Evolutionary conservation across 179 eudicot genomes (phyloP).

Genomic region (Beta corolliflora): DNA sequence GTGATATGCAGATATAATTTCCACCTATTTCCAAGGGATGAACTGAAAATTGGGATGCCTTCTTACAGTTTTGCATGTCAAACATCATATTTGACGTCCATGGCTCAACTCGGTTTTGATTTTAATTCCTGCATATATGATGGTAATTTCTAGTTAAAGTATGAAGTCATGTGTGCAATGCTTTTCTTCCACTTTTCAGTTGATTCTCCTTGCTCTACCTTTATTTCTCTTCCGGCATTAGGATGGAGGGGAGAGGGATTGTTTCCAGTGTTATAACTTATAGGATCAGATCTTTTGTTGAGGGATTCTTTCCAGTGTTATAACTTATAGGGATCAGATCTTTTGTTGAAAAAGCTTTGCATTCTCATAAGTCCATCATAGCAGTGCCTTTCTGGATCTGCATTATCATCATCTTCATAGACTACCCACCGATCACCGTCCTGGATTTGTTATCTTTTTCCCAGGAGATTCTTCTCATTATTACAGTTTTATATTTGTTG

Average conservation of each 20-base stretch:
- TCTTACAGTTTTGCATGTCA: slow-evolving; percentile 91
- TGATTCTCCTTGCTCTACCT: neutral
- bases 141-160: slow-evolving; percentile 46
- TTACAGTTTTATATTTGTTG: slow-evolving; percentile 9
- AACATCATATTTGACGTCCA: slow-evolving; percentile 80
- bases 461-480: neutral
- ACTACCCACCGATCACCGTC: neutral
- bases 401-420: neutral
- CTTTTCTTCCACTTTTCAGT: neutral
- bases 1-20: slow-evolving; percentile 78
- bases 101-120: slow-evolving; percentile 94
- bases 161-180: slow-evolving; percentile 3
- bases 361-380: neutral
- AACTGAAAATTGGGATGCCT: slow-evolving; percentile 78
- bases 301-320: too few species aligned
- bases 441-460: neutral
- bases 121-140: slow-evolving; percentile 87
- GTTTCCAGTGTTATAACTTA: slow-evolving; percentile 2
- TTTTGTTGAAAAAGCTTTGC: too few species aligned
- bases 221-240: neutral
- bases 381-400: slow-evolving; percentile 8
- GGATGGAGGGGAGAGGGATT: neutral
- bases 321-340: too few species aligned
- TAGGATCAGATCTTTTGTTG: neutral
- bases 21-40: slow-evolving; percentile 94